Evolutionary conservation across 2,329 filamentous ascomycete species (phyloP), one percentile per base, ranked within the genome.

Genomic region (Geosmithia putterillii): DNA sequence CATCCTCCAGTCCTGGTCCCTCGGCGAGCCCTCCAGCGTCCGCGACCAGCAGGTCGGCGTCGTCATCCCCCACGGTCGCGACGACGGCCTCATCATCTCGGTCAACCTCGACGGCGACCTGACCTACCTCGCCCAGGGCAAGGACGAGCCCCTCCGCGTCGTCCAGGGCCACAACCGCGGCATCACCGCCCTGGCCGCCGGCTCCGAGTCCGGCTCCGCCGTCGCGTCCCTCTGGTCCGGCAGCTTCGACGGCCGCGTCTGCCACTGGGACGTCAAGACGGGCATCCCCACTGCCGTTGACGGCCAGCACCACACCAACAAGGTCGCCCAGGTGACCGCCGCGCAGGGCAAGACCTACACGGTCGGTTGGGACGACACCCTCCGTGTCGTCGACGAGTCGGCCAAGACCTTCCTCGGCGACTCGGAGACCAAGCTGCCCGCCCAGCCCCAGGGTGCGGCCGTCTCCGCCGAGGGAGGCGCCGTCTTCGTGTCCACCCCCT

Each of bases 21-120:
- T 96, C 58, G 88, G 89, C 19, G 83, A 89, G 37, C 28, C 28
- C 28, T 74, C 81, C 47, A 87, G 77, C 57, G 70, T 95, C 34
- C 73, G 74, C 3, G 76, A 95, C 57, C 92, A 98, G 62, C 92
- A 98, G 59, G 86, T 96, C 25, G 92, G 92, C 42, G 87, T 98
- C 6, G 86, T 92, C 9, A 94, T 88, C 80, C 86, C 89, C 1
- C 73, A 79, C 40, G 85, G 84, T 40, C 76, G 90, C 50, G 83
- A 69, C 43, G 92, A 98, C 58, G 86, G 84, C 23, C 69, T 95
- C 47, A 79, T 98, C 50, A 89, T 98, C 60, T 94, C 86, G 60
- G 68, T 96, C 50, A 92, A 87, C 52, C 73, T 96, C 18, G 80
- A 81, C 42, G 92, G 92, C 20, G 86, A 95, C 58, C 76, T 98